Evolutionary conservation across 176 grass and related monocot species (phyloP).

Genomic region (Alopecurus myosuroides): DNA sequence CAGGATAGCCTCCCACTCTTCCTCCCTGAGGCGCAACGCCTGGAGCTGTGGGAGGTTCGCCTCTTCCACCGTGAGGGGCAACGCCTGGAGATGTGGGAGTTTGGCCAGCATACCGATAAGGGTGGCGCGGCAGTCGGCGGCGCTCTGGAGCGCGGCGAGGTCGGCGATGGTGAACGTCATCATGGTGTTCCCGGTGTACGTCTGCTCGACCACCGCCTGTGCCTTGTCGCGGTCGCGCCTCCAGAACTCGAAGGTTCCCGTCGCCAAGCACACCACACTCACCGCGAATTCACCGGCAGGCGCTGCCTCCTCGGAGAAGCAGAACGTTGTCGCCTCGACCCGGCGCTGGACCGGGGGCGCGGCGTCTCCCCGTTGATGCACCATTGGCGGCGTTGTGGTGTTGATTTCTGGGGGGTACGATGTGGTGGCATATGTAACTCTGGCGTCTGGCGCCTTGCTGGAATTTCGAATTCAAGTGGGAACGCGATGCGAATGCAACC

Average conservation of each 20-base stretch:
- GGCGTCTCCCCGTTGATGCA: not conserved
- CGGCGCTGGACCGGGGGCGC: not conserved
- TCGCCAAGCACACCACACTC: not conserved
- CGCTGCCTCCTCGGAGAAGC: not conserved
- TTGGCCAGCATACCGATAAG: not conserved
- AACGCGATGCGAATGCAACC: too few relatives aligned
- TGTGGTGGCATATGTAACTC: too few relatives aligned
- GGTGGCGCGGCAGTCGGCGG: not conserved
- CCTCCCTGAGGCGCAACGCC: too few relatives aligned
- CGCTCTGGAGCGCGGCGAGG: not conserved
- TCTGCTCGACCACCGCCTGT: not conserved
- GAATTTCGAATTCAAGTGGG: not conserved
- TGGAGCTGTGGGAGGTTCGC: too few relatives aligned
- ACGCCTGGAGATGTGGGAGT: not conserved
- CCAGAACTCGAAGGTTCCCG: not conserved
- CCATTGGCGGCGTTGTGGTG: not conserved
- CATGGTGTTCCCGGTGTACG: rapidly evolving
- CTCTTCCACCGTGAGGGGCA: not conserved
- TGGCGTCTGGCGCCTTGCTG: not conserved
- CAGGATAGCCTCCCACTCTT: not conserved
- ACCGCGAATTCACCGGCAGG: not conserved
- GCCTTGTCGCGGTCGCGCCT: too few relatives aligned
- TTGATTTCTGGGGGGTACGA: too few relatives aligned
- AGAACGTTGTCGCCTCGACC: not conserved
- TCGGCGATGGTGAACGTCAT: not conserved